Evolutionary conservation across 2,329 filamentous ascomycete species (phyloP), one percentile per base, ranked within the genome.

Genomic region (Huntiella bhutanensis): DNA sequence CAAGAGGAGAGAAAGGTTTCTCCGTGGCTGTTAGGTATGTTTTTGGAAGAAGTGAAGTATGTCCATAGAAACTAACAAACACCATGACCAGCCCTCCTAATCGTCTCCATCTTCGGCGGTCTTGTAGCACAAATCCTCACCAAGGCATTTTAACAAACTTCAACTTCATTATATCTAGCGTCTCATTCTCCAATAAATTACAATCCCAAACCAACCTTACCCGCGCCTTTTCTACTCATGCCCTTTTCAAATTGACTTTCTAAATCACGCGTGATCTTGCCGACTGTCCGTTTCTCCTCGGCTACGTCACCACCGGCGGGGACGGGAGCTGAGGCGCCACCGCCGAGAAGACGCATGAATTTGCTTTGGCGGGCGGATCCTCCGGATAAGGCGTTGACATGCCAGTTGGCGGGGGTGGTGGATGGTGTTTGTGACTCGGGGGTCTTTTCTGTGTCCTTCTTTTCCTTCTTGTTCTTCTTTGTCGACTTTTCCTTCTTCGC

Each of bases 21-120:
- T 28, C 66, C 70, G n/a, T 57, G 78, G 52, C 77, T 73, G 73
- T 61, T 81, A 33, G 64, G 77, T 80, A 65, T 52, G 66, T 62
- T n/a, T 8, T 47, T 32, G 39, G 22, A 6, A 16, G 10, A 33
- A 17, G 13, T 12, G n/a, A 10, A 15, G 4, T 4, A 40, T 17
- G 12, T 3, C 6, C 10, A 32, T 16, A 33, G 22, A 37, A 22
- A 5, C 17, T 16, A 39, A 40, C 38, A 38, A 38, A n/a, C 35
- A n/a, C 10, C 34, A 36, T 36, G 3, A 3, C n/a, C n/a, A 13
- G 5, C 6, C 11, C 35, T 37, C 16, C 35, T 13, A 7, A 7
- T 37, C 16, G n/a, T 13, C 35, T 11, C 7, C 12, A 37, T 37
- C 16, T 4, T 10, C 11, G 22, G 16, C 4, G 13, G 22, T 15